These are phyloP conservation scores for Candida xiaguanensis DNA, from an alignment of 805 yeast species.

Conservation along the genomic window DNA sequence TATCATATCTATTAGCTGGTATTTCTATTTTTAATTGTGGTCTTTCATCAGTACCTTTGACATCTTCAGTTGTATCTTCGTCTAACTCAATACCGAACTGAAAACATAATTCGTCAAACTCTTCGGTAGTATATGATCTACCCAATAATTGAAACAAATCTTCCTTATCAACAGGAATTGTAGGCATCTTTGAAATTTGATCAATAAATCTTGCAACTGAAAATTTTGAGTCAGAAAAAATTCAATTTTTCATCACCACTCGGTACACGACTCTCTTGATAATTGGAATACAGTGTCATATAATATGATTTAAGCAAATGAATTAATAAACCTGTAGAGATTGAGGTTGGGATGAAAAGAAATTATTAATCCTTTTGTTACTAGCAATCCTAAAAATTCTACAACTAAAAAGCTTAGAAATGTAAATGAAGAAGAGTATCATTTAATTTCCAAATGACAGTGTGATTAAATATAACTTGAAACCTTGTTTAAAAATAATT, in stretches of 20 bases:
- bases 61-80: conserved; percentile 88
- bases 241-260: not conserved
- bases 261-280: not conserved
- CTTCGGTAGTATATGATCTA: conserved; percentile 63
- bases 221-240: conserved; percentile 9
- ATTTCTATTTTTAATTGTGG: conserved; percentile 97
- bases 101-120: conserved; percentile 95
- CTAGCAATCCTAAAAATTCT: too few species aligned
- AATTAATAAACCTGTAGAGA: too few species aligned
- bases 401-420: too few species aligned
- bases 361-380: too few species aligned
- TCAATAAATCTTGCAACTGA: not conserved
- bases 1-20: conserved; percentile 97
- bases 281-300: too few species aligned
- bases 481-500: too few species aligned
- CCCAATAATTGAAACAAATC: conserved; percentile 83
- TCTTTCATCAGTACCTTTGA: conserved; percentile 64
- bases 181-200: conserved; percentile 66
- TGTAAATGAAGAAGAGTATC: too few species aligned
- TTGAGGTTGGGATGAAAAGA: too few species aligned
- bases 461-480: too few species aligned
- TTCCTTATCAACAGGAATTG: conserved; percentile 90
- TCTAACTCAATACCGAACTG: conserved; percentile 97
- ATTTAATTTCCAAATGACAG: too few species aligned
- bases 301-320: too few species aligned